phyloP scores from a whole-genome alignment of 441 rosid genomes.

The Gossypium schwendimanii region DNA sequence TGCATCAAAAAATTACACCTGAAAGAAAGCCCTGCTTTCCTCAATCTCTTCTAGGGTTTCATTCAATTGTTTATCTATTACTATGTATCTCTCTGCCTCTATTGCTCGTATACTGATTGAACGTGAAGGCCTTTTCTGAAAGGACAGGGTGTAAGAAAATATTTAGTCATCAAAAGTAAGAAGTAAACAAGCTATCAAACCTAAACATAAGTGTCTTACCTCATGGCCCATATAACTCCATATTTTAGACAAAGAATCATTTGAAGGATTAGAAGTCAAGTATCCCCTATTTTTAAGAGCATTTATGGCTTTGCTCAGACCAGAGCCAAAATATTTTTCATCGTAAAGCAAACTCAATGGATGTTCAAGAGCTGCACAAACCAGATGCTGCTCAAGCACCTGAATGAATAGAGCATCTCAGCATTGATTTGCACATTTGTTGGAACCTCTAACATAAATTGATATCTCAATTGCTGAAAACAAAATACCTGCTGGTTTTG shows the following conservation, averaged over 20 bases:
- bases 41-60: conserved; percentile 87
- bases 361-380: conserved; percentile 81
- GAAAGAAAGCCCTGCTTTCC: conserved; percentile 96
- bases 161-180: not conserved
- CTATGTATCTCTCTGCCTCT: conserved; percentile 62
- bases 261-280: conserved; percentile 44
- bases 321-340: conserved; percentile 65
- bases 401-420: conserved; percentile 27
- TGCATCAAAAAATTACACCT: conserved; percentile 33
- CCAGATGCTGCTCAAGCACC: conserved; percentile 87
- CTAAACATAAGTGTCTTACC: conserved; percentile 33
- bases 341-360: conserved; percentile 70
- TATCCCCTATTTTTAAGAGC: conserved; percentile 54
- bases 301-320: conserved; percentile 40
- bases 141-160: conserved; percentile 15
- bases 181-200: conserved; percentile 2
- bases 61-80: conserved; percentile 40
- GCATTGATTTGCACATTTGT: conserved; percentile 14
- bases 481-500: conserved; percentile 64
- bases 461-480: conserved; percentile 11
- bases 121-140: conserved; percentile 65
- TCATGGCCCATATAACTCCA: conserved; percentile 82
- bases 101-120: conserved; percentile 73
- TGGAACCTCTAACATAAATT: not conserved
- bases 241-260: conserved; percentile 49